phyloP scores from a whole-genome alignment of 1,284 basidiomycete genomes.

The Pseudozyma hubeiensis region DNA sequence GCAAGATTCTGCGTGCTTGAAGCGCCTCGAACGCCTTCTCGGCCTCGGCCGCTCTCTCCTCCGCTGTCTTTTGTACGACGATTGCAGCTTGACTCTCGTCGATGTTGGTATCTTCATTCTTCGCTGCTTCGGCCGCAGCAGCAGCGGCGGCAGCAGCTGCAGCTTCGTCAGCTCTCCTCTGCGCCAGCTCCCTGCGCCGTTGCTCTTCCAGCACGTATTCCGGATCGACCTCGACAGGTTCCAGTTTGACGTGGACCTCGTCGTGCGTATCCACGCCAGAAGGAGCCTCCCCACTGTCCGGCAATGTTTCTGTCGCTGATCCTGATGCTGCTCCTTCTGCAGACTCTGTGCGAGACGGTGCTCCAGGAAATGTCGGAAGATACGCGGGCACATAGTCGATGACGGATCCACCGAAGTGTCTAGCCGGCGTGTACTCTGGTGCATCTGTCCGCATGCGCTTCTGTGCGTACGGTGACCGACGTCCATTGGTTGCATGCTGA shows the following conservation, averaged over 20 bases:
- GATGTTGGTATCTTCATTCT: slow-evolving; percentile 15
- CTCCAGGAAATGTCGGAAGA: slow-evolving; percentile 33
- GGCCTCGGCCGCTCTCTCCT: slow-evolving; percentile 48
- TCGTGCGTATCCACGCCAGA: neutral
- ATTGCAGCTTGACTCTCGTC: slow-evolving; percentile 15
- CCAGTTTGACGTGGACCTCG: neutral
- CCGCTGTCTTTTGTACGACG: slow-evolving; percentile 34
- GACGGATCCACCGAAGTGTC: slow-evolving; percentile 28
- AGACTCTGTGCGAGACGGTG: neutral
- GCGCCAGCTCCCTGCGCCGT: slow-evolving; percentile 35
- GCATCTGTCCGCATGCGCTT: slow-evolving; percentile 15
- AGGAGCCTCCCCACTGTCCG: neutral
- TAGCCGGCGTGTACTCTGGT: neutral
- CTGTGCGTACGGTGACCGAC: neutral
- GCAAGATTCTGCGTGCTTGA: slow-evolving; percentile 42
- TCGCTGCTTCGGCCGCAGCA: slow-evolving; percentile 21
- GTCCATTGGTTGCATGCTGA: slow-evolving; percentile 3
- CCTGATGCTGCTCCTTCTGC: neutral
- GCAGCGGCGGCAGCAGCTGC: slow-evolving; percentile 31
- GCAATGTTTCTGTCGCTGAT: neutral
- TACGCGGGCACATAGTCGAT: slow-evolving; percentile 46
- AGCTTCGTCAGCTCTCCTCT: slow-evolving; percentile 39
- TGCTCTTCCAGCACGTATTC: slow-evolving; percentile 41
- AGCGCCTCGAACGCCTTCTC: slow-evolving; percentile 50
- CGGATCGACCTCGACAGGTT: slow-evolving; percentile 38